Conservation (phyloP, 2,329 filamentous ascomycete genomes). For the Triangularia verruculosa region DNA sequence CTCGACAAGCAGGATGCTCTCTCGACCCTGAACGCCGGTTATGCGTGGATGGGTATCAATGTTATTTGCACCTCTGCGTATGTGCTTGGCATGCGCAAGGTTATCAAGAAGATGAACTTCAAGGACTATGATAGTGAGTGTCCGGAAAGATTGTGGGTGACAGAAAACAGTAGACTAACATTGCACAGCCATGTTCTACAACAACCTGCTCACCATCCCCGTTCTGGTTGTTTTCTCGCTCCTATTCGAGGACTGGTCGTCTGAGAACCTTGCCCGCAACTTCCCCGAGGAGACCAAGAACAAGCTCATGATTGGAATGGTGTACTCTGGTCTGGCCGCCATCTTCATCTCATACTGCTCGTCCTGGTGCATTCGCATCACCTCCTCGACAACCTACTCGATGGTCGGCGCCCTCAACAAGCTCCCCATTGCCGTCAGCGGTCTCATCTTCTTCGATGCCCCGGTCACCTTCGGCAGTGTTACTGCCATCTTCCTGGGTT, state of each 20-base stretch:
- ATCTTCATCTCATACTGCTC: slow-evolving; percentile 99
- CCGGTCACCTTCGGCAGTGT: slow-evolving; percentile 90
- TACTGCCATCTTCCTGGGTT: slow-evolving; percentile 86
- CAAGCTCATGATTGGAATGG: slow-evolving; percentile 78
- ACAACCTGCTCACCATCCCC: slow-evolving; percentile 95
- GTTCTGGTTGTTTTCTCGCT: slow-evolving; percentile 81
- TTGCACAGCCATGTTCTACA: slow-evolving; percentile 92
- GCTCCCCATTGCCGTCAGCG: slow-evolving; percentile 88
- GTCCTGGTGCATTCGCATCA: slow-evolving; percentile 97
- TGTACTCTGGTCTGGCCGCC: slow-evolving; percentile 87
- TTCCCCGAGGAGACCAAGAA: slow-evolving; percentile 83
- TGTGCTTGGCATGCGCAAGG: slow-evolving; percentile 90
- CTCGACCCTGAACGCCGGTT: slow-evolving; percentile 88
- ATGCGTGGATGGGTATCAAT: slow-evolving; percentile 97
- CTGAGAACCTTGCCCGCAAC: slow-evolving; percentile 77
- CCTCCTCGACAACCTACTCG: slow-evolving; percentile 95
- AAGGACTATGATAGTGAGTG: slow-evolving; percentile 98
- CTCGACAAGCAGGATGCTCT: slow-evolving; percentile 69
- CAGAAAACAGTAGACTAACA: slow-evolving; percentile 32
- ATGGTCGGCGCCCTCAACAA: slow-evolving; percentile 99
- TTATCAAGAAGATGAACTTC: slow-evolving; percentile 99
- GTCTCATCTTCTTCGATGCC: slow-evolving; percentile 91
- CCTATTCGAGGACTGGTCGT: slow-evolving; percentile 87
- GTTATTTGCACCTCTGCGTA: slow-evolving; percentile 92
- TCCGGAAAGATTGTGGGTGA: slow-evolving; percentile 6